Evolutionary conservation across 192 early-diverging fungal genomes (phyloP), one percentile per base, ranked within the genome.

Genomic region (Gamsiella multidivaricata): DNA sequence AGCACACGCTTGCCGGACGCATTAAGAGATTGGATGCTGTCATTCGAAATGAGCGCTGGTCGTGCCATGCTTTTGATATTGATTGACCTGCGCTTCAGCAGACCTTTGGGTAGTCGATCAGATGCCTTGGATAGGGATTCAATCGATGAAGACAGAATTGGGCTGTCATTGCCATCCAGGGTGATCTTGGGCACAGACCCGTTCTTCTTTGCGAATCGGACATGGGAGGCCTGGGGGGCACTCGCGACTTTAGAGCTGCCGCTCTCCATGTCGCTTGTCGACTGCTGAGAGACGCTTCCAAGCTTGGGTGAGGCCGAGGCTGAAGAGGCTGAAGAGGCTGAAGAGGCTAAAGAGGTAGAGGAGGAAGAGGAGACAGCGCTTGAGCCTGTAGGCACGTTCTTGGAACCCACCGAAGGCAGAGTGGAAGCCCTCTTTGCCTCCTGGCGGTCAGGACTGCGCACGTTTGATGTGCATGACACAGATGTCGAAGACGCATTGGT

Each of bases 151-250:
- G 18, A 37, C 20, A 32, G 23, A 14, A 33, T 12, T 5, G 1
- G n/a, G n/a, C n/a, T n/a, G n/a, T n/a, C 22, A 33, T 62, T 31
- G 18, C 42, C 26, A 31, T 33, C 51, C 31, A 71, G 34, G 9
- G 59, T 41, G 20, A 71, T 28, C 32, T 60, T 61, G 33, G 69
- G 69, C 3, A 31, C 52, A 41, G 69, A 56, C n/a, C 69, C 65
- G 26, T 68, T 78, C 34, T 66, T 55, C 47, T 55, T 69, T 39
- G 65, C 66, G 23, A 78, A 78, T 11, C 74, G 65, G 39, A 78
- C 74, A 22, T 67, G 65, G 2, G 74, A 63, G 12, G 74, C 65
- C 22, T 61, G 59, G 2, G 64, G 45, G 7, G 42, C 8, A 25
- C 31, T 33, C 14, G 33, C 5, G 50, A 45, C n/a, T n/a, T 39